Evolutionary conservation across 257 asterid genomes (phyloP), one percentile per base, ranked within the genome.

Genomic region (Solanum pennellii): DNA sequence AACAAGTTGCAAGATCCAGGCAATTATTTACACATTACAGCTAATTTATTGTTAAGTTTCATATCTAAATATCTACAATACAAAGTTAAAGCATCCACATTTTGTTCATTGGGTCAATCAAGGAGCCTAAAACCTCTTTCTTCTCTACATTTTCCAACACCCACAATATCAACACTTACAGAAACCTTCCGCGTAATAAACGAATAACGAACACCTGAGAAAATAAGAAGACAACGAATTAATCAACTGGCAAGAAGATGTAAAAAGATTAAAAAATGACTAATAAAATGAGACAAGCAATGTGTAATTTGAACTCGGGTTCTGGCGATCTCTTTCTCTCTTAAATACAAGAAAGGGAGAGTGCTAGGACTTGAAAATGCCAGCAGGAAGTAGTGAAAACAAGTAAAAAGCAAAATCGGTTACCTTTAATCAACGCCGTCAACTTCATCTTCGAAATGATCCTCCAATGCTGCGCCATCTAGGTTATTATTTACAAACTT

Each of bases 391-490:
- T 11, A 20, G 68, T 62, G 29, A 86, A 52, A 83, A 56, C 66
- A 89, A 49, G 35, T 33, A 47, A 49, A 82, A 37, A 31, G 62
- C n/a, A 66, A 62, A 16, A 31, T 20, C n/a, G 11, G 37, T 88
- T 92, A 93, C 96, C 98, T 93, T 90, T 89, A 94, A 90, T 91
- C 94, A 88, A 89, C 88, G 89, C 77, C 86, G 35, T 89, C 91
- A 29, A 74, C 93, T 82, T 87, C 88, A 84, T 86, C 90, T 75
- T 90, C 88, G 56, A 83, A 87, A 79, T 41, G 91, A 73, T 90
- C 91, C 92, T 90, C 93, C 93, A 83, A 89, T 88, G 90, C 85
- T 83, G 86, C 71, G 87, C 91, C 93, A 87, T 84, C 91, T 89
- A 88, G 85, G 86, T 89, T 93, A 90, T 91, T 95, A 93, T 96